Conservation (phyloP, 2,329 filamentous ascomycete species). For the Aspergillus persii region DNA sequence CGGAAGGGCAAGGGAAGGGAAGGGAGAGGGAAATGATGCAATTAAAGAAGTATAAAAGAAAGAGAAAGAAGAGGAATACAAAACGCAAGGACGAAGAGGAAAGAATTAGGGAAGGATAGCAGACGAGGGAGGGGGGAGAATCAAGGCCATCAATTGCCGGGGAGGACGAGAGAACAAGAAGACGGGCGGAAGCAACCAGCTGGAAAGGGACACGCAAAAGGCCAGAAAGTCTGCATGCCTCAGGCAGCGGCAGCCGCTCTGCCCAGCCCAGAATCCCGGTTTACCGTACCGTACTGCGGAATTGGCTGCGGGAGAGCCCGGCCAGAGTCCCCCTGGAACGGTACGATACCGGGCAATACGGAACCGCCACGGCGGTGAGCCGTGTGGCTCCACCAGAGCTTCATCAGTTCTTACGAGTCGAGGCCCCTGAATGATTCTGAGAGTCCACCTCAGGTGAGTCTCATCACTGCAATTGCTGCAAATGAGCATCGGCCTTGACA, state of each 20-base stretch:
- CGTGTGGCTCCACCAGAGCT: conserved; percentile 21
- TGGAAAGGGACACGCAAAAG: not conserved
- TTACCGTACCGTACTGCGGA: not conserved
- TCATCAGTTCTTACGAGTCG: conserved; percentile 8
- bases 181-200: not conserved
- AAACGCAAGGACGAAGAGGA: conserved; percentile 7
- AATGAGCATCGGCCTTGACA: not conserved
- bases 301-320: no score
- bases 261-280: no score
- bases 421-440: conserved; percentile 18
- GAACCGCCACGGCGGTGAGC: conserved; percentile 20
- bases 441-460: no score
- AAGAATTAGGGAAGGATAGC: conserved; percentile 9
- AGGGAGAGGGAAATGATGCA: conserved; percentile 1
- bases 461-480: no score
- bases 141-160: conserved; percentile 16
- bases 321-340: no score
- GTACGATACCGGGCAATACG: conserved; percentile 7
- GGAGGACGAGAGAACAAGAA: not conserved
- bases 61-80: not conserved
- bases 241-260: not conserved
- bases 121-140: not conserved
- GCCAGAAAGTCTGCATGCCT: not conserved
- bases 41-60: conserved; percentile 5
- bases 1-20: conserved; percentile 3